Conservation (phyloP, 768 basidiomycete species). For the Epithele typhae region DNA sequence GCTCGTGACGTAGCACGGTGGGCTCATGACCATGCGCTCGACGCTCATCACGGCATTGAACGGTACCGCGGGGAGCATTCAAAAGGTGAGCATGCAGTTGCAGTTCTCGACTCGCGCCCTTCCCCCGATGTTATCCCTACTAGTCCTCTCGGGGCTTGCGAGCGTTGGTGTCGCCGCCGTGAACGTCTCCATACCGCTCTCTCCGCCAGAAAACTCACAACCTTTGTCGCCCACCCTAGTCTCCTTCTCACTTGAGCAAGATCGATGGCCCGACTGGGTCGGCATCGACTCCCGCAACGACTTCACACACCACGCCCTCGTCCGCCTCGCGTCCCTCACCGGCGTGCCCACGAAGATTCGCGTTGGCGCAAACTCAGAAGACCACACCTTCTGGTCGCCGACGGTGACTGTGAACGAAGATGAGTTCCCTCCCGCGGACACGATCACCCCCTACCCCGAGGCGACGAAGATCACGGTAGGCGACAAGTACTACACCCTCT, state of each 20-base stretch:
- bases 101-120: too few relatives aligned
- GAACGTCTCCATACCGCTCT: conserved; percentile 37
- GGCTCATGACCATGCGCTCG: too few relatives aligned
- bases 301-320: conserved; percentile 57
- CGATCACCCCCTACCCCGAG: conserved; percentile 60
- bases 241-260: conserved; percentile 68
- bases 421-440: conserved; percentile 44
- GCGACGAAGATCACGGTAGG: conserved; percentile 59
- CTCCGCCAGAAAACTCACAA: conserved; percentile 32
- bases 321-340: conserved; percentile 50
- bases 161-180: conserved; percentile 13
- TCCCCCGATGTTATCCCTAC: too few relatives aligned
- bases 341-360: conserved; percentile 54
- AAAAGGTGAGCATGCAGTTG: too few relatives aligned
- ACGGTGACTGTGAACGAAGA: conserved; percentile 42
- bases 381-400: conserved; percentile 53
- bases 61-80: too few relatives aligned
- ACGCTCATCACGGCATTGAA: too few relatives aligned
- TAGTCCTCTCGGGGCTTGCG: too few relatives aligned
- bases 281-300: conserved; percentile 47
- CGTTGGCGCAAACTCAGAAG: conserved; percentile 51
- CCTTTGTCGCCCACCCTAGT: conserved; percentile 43
- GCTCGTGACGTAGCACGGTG: too few relatives aligned
- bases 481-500: conserved; percentile 48
- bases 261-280: conserved; percentile 66